phyloP scores from a whole-genome alignment of 2,329 filamentous ascomycete genomes.

The Amauroascus verrucosus region DNA sequence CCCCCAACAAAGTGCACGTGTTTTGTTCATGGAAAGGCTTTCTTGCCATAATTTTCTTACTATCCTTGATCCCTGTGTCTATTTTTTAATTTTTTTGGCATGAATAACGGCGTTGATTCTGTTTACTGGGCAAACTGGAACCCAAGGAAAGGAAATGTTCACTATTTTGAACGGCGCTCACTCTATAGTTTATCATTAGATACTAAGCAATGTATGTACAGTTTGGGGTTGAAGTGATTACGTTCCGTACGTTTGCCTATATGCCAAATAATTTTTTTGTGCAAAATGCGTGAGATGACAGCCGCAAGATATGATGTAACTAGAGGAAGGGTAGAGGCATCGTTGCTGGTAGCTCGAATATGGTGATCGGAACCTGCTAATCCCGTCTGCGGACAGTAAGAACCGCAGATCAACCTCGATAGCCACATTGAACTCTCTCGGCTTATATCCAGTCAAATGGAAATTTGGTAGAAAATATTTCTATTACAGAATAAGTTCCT shows the following conservation, averaged over 20 bases:
- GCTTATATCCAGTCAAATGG: background rate
- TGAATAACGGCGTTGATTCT: conserved; percentile 12
- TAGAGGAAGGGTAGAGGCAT: too few relatives aligned
- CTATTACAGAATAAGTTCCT: background rate
- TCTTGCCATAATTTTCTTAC: background rate
- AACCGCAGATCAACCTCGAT: background rate
- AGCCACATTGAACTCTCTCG: background rate
- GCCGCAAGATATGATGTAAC: too few relatives aligned
- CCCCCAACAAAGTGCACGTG: background rate
- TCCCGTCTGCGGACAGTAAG: background rate
- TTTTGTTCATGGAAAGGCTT: background rate
- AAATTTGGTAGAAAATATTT: background rate
- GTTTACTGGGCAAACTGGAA: background rate
- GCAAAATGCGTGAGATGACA: background rate
- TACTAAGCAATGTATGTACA: conserved; percentile 8
- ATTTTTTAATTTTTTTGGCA: conserved; percentile 11
- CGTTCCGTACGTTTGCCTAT: background rate
- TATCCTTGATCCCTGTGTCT: background rate
- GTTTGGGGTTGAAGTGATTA: background rate
- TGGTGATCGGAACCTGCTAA: background rate
- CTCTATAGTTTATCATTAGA: conserved; percentile 2
- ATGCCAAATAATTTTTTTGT: background rate
- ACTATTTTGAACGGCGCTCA: background rate
- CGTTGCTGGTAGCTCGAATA: background rate
- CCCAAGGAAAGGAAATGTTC: background rate